Evolutionary conservation across 2,329 filamentous ascomycete species (phyloP), one percentile per base, ranked within the genome.

Genomic region (Penicillium sp.): DNA sequence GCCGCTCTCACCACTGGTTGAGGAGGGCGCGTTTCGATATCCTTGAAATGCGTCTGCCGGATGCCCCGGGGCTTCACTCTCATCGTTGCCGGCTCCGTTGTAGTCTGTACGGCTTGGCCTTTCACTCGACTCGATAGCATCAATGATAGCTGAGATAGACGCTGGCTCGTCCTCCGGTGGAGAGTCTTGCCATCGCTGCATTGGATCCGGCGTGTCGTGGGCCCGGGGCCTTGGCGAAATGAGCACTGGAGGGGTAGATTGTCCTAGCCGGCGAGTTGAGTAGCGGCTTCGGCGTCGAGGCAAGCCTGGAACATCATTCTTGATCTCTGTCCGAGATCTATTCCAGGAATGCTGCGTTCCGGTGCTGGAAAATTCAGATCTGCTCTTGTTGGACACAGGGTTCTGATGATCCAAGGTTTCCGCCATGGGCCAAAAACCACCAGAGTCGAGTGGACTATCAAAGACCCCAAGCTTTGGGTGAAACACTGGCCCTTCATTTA

Each of bases 131-230:
- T 16, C n/a, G 5, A 44, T 4, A n/a, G 42, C 42, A 44, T 44
- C 10, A 14, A 44, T 44, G 16, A 44, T 44, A 11, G 42, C 42
- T n/a, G 42, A 44, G 5, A 44, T 9, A 31, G 22, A 29, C 7
- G 42, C 42, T 8, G 42, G 42, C n/a, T 44, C 42, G 32, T 44
- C 42, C 18, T 44, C 42, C 8, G 27, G 42, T 2, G 42, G 42
- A 8, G 42, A 44, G 10, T 44, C 42, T 18, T 44, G 42, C 42
- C 42, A 44, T 44, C 42, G 42, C 42, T 32, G 42, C 42, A 44
- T 44, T 31, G 42, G 42, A 31, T 44, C 42, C 31, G 24, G 27
- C 4, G 14, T 18, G 11, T 31, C 16, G 14, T 18, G 14, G 9
- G 14, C n/a, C 3, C 16, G 32, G 8, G 24, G 42, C 10, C 27